phyloP scores from a whole-genome alignment of 1,284 basidiomycete genomes.

The Apiotrichum porosum region DNA sequence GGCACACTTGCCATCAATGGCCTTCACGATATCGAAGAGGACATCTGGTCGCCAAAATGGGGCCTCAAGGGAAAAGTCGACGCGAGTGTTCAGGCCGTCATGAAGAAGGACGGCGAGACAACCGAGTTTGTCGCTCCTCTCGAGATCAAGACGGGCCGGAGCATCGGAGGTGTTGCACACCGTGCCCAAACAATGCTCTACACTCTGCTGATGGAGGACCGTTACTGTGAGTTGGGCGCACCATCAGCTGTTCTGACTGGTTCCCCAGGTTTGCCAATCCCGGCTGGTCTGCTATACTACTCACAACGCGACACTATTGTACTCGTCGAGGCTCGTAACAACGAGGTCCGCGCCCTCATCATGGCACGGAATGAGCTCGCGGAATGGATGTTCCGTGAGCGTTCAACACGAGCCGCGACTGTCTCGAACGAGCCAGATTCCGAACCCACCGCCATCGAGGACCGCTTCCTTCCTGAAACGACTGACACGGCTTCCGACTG shows the following conservation, averaged over 20 bases:
- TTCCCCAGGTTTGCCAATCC: constrained; percentile 35
- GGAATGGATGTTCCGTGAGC: constrained; percentile 55
- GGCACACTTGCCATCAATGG: constrained; percentile 62
- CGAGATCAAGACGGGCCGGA: constrained; percentile 91
- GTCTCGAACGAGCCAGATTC: background rate
- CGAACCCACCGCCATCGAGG: constrained; percentile 21
- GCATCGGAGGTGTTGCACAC: constrained; percentile 77
- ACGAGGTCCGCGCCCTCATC: constrained; percentile 81
- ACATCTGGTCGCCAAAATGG: constrained; percentile 93
- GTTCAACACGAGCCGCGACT: background rate
- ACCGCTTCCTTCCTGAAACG: constrained; percentile 71
- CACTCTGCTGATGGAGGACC: constrained; percentile 82
- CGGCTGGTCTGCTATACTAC: constrained; percentile 84
- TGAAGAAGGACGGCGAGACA: constrained; percentile 45
- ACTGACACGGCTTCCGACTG: constrained; percentile 79
- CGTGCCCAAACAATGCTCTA: constrained; percentile 98
- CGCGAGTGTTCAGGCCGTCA: constrained; percentile 70
- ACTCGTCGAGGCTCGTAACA: constrained; percentile 67
- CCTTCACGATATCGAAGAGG: constrained; percentile 86
- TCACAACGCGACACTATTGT: constrained; percentile 84
- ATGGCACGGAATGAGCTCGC: constrained; percentile 81
- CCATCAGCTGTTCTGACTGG: background rate
- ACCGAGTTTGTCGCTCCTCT: constrained; percentile 56
- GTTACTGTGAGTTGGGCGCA: constrained; percentile 60
- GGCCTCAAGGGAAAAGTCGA: constrained; percentile 96